Base-by-base conservation (phyloP, 345 rosid genomes). In the Eucalyptus shirleyi region DNA sequence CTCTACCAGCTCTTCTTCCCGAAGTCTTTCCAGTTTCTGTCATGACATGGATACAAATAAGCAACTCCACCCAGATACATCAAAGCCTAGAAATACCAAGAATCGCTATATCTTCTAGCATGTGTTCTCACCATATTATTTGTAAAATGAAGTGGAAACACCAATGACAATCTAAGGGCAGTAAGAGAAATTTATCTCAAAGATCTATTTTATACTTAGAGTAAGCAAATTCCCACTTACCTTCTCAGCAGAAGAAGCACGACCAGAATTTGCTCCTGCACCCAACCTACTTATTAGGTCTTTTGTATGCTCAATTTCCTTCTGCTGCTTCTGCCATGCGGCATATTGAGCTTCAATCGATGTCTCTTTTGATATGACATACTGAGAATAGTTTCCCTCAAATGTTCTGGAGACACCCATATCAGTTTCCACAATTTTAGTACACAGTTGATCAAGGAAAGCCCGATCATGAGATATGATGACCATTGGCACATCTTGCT, bases 231-330 rank as follows among this genome's bases (percentile, higher is more conserved):
- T 30, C 30, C 69, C 32, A 65, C 87, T 24, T 89, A 97, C 99
- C 99, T 97, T 98, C 93, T 95, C 99, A 82, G 99, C 99, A 85
- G 99, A 92, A 90, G 99, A 97, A 91, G 98, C 99, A 89, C 99
- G 99, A 8, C 99, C 99, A 65, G 99, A 95, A 89, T 94, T 95
- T 21, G 95, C 99, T 88, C 99, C 99, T 0, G 96, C 97, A 87
- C 99, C 96, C 89, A 97, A 93, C 93, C 98, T 94, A 83, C 86
- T 93, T 50, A 98, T 95, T 67, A 98, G 91, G 89, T 93, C 99
- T 91, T 92, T 97, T 19, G 97, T 94, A 17, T 96, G 95, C 80
- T 96, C 99, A 26, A 97, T 96, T 90, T 98, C 98, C 93, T 94
- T 97, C 90, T 95, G 98, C 83, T 96, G 99, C 93, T 97, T 97